Evolutionary conservation across 768 basidiomycete species (phyloP), one percentile per base, ranked within the genome.

Genomic region (Lactarius vividus): DNA sequence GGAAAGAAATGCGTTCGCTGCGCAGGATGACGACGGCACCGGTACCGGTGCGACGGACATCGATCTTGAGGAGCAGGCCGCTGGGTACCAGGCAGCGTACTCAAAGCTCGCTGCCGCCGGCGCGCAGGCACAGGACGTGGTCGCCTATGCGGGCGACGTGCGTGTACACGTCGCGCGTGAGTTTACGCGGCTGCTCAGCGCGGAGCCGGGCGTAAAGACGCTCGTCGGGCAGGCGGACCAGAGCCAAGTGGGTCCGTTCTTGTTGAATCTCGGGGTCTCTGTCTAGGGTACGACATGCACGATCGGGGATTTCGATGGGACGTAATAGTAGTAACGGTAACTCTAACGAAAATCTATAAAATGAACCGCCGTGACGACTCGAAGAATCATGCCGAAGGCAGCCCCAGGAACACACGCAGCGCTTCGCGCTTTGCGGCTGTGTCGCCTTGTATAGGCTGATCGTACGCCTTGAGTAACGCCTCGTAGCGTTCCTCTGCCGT

Each of bases 11-110:
- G 84, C 89, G 67, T 82, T 93, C 73, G 69, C 76, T 0, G 76
- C 67, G n/a, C 66, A 76, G 4, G 79, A 86, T n/a, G 85, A 87
- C 56, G 74, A 81, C 9, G 78, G 85, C 54, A 79, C 80, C 0
- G 85, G 85, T 49, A 79, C 80, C 0, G 85, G 84, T 0, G 73
- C 92, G 40, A 91, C 91, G 1, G 85, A 84, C 60, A 86, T 97
- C 55, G 96, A 98, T 74, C 88, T 87, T 67, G 96, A 98, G 73
- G 96, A 98, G 73, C 90, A 92, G 73, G 83, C 84, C 2, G 89
- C 89, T 7, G 92, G 94, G 1, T 98, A 98, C 77, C 97, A 98
- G 73, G 92, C 94, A 0, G 91, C 94, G 4, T 98, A 96, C 78
- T 94, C 94, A 59, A 85, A 90, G 40, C 83, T 98, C 20, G 96